Conservation (phyloP, 768 basidiomycete genomes). For the Trametes cinnabarina region DNA sequence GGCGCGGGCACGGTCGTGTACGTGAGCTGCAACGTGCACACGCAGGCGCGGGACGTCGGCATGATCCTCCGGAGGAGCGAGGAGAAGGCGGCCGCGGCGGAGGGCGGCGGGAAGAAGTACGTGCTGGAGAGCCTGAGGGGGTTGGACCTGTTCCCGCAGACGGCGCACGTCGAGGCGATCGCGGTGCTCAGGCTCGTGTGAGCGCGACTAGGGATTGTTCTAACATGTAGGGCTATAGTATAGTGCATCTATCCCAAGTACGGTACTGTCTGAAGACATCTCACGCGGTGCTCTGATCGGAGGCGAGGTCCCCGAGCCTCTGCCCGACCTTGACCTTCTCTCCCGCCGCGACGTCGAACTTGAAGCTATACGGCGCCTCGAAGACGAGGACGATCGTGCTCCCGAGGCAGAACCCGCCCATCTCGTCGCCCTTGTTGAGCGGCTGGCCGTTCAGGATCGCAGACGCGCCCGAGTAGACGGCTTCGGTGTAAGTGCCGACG, state of each 20-base stretch:
- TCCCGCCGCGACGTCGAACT: slow-evolving; percentile 72
- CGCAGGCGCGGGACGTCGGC: slow-evolving; percentile 86
- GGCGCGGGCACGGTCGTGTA: slow-evolving; percentile 72
- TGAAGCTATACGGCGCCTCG: slow-evolving; percentile 85
- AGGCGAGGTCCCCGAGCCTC: slow-evolving; percentile 57
- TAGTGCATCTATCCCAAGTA: no score
- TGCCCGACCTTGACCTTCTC: slow-evolving; percentile 88
- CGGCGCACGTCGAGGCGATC: slow-evolving; percentile 79
- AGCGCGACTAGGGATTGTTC: background rate
- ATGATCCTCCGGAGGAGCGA: slow-evolving; percentile 53
- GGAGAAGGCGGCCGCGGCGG: slow-evolving; percentile 35
- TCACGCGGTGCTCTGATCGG: background rate
- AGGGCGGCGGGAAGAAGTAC: slow-evolving; percentile 49
- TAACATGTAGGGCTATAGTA: background rate
- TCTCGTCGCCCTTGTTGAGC: slow-evolving; percentile 83
- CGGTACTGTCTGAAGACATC: background rate
- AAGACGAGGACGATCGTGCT: slow-evolving; percentile 97
- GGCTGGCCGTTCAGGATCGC: slow-evolving; percentile 86
- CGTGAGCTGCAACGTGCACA: slow-evolving; percentile 94
- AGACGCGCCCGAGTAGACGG: slow-evolving; percentile 84
- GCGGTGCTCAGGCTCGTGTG: slow-evolving; percentile 54
- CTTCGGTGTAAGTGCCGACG: slow-evolving; percentile 87
- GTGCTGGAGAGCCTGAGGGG: slow-evolving; percentile 80
- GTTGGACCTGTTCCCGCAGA: slow-evolving; percentile 96
- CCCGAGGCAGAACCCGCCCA: slow-evolving; percentile 95